Evolutionary conservation across 2,329 filamentous ascomycete species (phyloP).

Genomic region (Mycogone perniciosa): DNA sequence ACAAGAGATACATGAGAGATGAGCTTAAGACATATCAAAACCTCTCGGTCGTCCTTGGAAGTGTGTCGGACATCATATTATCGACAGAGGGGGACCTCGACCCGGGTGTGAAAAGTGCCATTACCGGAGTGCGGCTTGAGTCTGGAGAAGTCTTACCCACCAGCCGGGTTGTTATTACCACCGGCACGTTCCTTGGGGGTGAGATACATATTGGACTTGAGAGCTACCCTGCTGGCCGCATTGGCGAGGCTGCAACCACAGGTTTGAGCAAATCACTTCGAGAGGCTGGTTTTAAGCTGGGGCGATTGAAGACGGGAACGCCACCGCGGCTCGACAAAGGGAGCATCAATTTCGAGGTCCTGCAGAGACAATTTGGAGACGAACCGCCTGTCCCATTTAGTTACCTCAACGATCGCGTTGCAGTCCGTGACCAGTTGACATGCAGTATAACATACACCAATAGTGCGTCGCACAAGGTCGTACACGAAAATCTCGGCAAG

Average conservation of each 20-base stretch:
- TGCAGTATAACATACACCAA: slow-evolving; percentile 90
- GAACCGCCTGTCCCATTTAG: slow-evolving; percentile 85
- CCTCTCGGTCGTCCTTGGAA: slow-evolving; percentile 74
- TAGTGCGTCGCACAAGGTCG: slow-evolving; percentile 70
- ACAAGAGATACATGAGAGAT: slow-evolving; percentile 84
- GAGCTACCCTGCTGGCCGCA: slow-evolving; percentile 76
- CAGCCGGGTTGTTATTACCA: slow-evolving; percentile 83
- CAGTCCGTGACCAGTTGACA: slow-evolving; percentile 74
- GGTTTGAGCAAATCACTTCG: slow-evolving; percentile 85
- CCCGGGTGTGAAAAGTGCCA: slow-evolving; percentile 55
- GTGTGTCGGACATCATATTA: slow-evolving; percentile 81
- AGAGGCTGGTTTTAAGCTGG: slow-evolving; percentile 83
- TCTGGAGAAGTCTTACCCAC: slow-evolving; percentile 79
- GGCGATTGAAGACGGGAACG: slow-evolving; percentile 90
- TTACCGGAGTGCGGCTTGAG: slow-evolving; percentile 80
- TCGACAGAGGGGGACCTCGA: slow-evolving; percentile 41
- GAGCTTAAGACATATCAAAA: slow-evolving; percentile 75
- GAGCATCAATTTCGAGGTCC: slow-evolving; percentile 69
- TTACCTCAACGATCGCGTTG: slow-evolving; percentile 73
- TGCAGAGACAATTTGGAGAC: slow-evolving; percentile 75
- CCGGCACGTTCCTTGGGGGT: slow-evolving; percentile 88
- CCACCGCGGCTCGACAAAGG: slow-evolving; percentile 78
- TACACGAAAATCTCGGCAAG: slow-evolving; percentile 86
- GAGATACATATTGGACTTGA: slow-evolving; percentile 95
- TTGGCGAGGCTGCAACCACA: slow-evolving; percentile 90